Percentiles rank a stretch among this genome's conserved stretches.
Evolutionary conservation across 305 asterid species (phyloP).

Genomic region (Euphrasia arctica): DNA sequence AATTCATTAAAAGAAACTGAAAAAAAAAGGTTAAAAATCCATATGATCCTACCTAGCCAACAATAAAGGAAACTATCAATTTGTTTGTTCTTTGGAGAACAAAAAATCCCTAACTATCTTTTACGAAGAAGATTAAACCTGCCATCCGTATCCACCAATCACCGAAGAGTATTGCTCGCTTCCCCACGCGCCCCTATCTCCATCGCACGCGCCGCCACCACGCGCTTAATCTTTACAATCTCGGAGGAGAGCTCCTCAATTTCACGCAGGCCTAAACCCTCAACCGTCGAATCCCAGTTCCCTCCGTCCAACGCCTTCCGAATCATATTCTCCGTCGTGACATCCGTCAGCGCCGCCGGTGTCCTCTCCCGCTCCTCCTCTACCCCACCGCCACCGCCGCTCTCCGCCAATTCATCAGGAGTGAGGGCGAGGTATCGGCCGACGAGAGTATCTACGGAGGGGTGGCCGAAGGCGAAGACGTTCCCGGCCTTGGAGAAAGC

Average conservation of each 20-base stretch:
- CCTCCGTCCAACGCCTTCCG: conserved; percentile 12
- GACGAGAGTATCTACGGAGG: conserved; percentile 27
- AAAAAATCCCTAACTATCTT: too few species aligned
- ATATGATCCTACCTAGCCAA: too few species aligned
- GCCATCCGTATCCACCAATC: too few species aligned
- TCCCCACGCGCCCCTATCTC: conserved; percentile 16
- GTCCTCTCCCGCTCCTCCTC: not conserved
- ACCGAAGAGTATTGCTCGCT: not conserved
- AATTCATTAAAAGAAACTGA: too few species aligned
- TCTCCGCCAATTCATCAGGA: not conserved
- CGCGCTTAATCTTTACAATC: conserved; percentile 23
- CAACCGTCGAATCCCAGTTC: conserved; percentile 19
- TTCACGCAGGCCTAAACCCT: conserved; percentile 23
- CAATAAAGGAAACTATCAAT: too few species aligned
- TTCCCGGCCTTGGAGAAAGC: conserved; percentile 43
- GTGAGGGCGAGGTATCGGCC: conserved; percentile 23
- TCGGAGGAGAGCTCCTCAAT: conserved; percentile 26
- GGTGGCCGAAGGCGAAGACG: conserved; percentile 35
- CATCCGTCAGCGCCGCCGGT: not conserved
- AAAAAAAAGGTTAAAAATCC: too few species aligned
- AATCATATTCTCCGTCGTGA: conserved; percentile 21
- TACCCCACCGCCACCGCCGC: not conserved
- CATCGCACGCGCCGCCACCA: conserved; percentile 25
- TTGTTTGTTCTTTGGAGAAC: too few species aligned
- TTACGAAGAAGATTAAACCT: too few species aligned